Percentiles rank a stretch among this genome's conserved stretches.
These are phyloP conservation scores for Pseudocercospora macadamiae DNA, from an alignment of 2,329 filamentous ascomycete species.

Conservation along the genomic window DNA sequence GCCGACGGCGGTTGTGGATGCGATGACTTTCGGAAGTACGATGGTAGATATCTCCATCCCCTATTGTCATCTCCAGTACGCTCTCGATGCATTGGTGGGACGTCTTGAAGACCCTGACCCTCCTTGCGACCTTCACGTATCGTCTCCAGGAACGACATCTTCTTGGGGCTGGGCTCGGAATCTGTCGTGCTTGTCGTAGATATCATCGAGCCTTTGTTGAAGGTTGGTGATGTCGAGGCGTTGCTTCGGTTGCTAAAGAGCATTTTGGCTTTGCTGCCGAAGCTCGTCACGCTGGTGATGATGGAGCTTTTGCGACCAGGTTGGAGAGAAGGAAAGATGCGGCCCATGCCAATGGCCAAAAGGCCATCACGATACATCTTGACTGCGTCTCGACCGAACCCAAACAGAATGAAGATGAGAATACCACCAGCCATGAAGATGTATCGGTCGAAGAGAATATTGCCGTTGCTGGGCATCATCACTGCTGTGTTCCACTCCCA, in stretches of 20 bases:
- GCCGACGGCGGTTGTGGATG: neutral
- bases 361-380: constrained; percentile 56
- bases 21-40: neutral
- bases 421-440: constrained; percentile 57
- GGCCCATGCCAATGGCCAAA: constrained; percentile 45
- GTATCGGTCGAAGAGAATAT: constrained; percentile 60
- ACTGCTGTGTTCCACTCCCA: constrained; percentile 53
- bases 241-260: constrained; percentile 26
- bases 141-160: constrained; percentile 27
- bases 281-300: constrained; percentile 24
- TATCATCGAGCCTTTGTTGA: neutral
- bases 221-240: constrained; percentile 15
- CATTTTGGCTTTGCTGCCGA: constrained; percentile 34
- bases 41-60: neutral
- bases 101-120: neutral
- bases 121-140: constrained; percentile 21
- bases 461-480: constrained; percentile 50
- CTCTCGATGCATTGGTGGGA: constrained; percentile 4
- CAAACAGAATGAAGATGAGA: constrained; percentile 65
- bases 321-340: constrained; percentile 28
- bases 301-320: constrained; percentile 13
- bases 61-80: neutral
- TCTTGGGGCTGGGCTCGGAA: constrained; percentile 25
- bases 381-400: constrained; percentile 63
- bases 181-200: constrained; percentile 17